Evolutionary conservation across 2,329 filamentous ascomycete genomes (phyloP), one percentile per base, ranked within the genome.

Genomic region (Epichloe glyceriae): DNA sequence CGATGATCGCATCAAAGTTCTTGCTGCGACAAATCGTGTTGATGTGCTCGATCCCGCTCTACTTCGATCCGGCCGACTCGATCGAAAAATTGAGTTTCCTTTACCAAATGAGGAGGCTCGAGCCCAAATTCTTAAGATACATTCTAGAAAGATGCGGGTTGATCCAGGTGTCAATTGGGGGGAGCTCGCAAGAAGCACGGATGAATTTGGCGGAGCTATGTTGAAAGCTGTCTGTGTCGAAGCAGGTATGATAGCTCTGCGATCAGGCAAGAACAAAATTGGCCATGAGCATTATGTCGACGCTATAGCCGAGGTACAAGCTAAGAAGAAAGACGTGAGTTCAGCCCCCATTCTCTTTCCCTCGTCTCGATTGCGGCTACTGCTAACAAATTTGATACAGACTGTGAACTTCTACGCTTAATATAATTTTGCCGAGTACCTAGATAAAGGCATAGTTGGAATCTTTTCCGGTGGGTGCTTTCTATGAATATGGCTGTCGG

Each of bases 281-380:
- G 86, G 86, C 53, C 93, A 98, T 67, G 93, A 98, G 74, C 88
- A 98, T 70, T 98, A 97, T 65, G 93, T 98, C 47, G 93, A 98
- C 74, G 93, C 93, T 54, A 97, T 98, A 68, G 80, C 89, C 38
- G 93, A 98, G 71, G 93, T 98, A 60, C 88, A 90, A 69, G 83
- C 85, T 55, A 85, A 95, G 83, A 95, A 95, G 85, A 94, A 94
- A 80, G 88, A 94, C 56, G 78, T 80, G 61, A 73, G 78, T 38
- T 19, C 47, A 5, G 3, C 15, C 15, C n/a, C 34, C 15, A 22
- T 19, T n/a, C 15, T n/a, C 19, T 4, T 6, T 14, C 8, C 33
- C 14, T 6, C 6, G 10, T 30, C 17, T 17, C 10, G 6, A 33
- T 33, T 22, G 14, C 33, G 11, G 33, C 51, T 57, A 39, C 30